Conservation (phyloP, 805 yeast genomes). For the Lipomyces yamanashiensis region DNA sequence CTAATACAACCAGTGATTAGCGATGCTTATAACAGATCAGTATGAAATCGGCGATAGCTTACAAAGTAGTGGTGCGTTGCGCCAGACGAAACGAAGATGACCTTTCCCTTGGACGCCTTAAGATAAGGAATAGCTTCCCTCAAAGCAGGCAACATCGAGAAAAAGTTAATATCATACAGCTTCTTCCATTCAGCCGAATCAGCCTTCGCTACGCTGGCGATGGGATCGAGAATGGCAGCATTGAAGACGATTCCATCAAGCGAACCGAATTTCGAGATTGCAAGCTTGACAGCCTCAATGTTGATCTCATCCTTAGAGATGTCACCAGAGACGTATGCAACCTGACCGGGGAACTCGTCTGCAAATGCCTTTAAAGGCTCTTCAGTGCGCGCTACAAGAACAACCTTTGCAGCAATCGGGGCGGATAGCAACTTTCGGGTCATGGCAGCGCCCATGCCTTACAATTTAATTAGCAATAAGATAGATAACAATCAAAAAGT, state of each 20-base stretch:
- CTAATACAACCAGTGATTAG: constrained; percentile 36
- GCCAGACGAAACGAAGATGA: constrained; percentile 87
- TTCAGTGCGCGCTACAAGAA: constrained; percentile 42
- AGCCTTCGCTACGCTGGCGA: constrained; percentile 56
- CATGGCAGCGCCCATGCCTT: constrained; percentile 68
- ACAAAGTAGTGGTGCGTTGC: constrained; percentile 68
- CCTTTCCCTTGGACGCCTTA: constrained; percentile 59
- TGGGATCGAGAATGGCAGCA: constrained; percentile 83
- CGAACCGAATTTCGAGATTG: constrained; percentile 49
- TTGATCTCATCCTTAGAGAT: constrained; percentile 50
- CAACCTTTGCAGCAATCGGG: constrained; percentile 50
- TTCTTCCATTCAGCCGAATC: constrained; percentile 62
- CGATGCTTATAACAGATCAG: neutral
- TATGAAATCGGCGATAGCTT: constrained; percentile 7
- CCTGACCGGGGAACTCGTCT: constrained; percentile 37
- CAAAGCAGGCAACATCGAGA: constrained; percentile 61
- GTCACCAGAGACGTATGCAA: constrained; percentile 56
- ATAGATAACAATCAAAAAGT: neutral
- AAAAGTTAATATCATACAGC: constrained; percentile 76
- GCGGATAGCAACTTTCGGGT: constrained; percentile 55
- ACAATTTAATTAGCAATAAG: neutral
- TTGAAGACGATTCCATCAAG: constrained; percentile 64
- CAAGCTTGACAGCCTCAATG: constrained; percentile 49
- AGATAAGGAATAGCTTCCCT: constrained; percentile 60
- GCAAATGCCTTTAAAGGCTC: constrained; percentile 24